Base-by-base conservation (phyloP, 2,329 filamentous ascomycete species). In the Paecilomyces formosus region DNA sequence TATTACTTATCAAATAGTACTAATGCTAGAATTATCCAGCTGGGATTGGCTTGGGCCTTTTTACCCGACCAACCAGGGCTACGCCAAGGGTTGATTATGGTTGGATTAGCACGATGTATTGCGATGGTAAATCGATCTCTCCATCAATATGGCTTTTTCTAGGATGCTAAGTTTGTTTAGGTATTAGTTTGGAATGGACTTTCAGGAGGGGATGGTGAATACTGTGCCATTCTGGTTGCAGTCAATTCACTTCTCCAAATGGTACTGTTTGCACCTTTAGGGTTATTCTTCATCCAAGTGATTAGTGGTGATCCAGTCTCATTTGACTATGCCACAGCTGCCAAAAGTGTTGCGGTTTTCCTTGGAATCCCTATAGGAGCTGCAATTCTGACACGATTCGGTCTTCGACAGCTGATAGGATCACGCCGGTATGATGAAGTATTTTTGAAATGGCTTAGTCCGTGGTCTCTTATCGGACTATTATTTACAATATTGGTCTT, bases 401-500 rank as follows among this genome's bases (percentile, higher is more conserved):
- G 70, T 0, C 72, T 95, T 6, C 82, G 85, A 2, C 73, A 68
- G 0, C 45, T 86, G 85, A 2, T 71, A 80, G 1, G 73, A 76
- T 0, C 87, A 83, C 79, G 13, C 8, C 95, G 92, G 69, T 80
- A 90, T 39, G 70, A 77, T 1, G 78, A 82, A 3, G 35, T 39
- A 6, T 94, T 96, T 70, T 70, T 96, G 15, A 83, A 81, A 33
- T 86, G 82, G 69, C 78, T 85, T 2, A 82, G 85, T 0, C 92
- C 91, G 0, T 88, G 85, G 80, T 93, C 89, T 0, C 80, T 96
- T 1, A 84, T 96, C 63, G 92, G 91, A 0, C 81, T 97, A 3
- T 76, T 96, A 0, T 96, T 92, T 76, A 96, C 91, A 0, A 94
- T 96, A 64, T 73, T 94, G 6, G 86, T 96, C 0, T 80, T 96